Conservation (phyloP, 2,329 filamentous ascomycete genomes). For the Arthrobotrys conoides region DNA sequence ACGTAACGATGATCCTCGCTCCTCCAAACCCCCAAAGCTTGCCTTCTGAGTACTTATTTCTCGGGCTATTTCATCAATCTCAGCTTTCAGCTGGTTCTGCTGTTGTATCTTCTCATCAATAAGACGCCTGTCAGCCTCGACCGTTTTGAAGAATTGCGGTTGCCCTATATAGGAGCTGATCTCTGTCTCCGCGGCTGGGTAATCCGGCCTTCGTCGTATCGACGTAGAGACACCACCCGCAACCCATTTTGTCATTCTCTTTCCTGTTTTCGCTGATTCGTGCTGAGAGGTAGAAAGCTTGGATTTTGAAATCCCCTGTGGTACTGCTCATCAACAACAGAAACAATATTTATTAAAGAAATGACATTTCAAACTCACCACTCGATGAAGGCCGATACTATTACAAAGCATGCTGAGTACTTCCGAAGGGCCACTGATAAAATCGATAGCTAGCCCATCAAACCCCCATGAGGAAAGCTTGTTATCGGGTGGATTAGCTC, state of each 20-base stretch:
- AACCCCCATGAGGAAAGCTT: conserved; percentile 71
- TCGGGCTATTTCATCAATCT: conserved; percentile 66
- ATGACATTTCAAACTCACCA: conserved; percentile 20
- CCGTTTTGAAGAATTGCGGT: conserved; percentile 81
- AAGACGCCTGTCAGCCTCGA: conserved; percentile 75
- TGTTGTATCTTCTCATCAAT: conserved; percentile 73
- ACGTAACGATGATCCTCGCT: conserved; percentile 68
- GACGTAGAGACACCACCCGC: conserved; percentile 13
- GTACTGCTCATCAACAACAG: not conserved
- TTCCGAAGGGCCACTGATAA: conserved; percentile 81
- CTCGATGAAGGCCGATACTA: conserved; percentile 64
- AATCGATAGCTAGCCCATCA: conserved; percentile 84
- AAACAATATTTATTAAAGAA: conserved; percentile 71
- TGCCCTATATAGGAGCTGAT: conserved; percentile 76
- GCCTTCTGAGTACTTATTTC: conserved; percentile 66
- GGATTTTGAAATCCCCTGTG: conserved; percentile 68
- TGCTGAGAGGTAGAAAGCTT: conserved; percentile 38
- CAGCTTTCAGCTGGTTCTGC: conserved; percentile 65
- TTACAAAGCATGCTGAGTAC: conserved; percentile 91
- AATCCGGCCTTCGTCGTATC: conserved; percentile 72
- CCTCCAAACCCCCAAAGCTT: conserved; percentile 72
- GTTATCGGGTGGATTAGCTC: not conserved
- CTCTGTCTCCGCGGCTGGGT: conserved; percentile 77
- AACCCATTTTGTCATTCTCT: conserved; percentile 45
- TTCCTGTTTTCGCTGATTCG: conserved; percentile 30